Evolutionary conservation across 192 early-diverging fungal genomes (phyloP), one percentile per base, ranked within the genome.

Genomic region (Mortierella claussenii): DNA sequence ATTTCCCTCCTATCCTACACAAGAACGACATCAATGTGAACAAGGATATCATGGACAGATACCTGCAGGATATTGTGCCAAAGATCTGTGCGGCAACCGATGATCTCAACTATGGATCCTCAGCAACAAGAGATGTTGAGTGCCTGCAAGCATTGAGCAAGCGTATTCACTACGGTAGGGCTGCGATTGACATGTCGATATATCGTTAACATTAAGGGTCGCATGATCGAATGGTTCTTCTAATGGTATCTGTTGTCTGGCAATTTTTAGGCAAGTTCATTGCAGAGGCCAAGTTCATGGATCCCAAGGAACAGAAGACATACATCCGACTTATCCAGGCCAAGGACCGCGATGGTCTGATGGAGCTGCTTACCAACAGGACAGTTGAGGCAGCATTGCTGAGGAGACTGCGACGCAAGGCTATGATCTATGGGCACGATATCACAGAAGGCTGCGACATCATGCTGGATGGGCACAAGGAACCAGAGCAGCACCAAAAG

Each of bases 201-300:
- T 43, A 23, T 46, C 42, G 44, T 30, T 15, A 1, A 13, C 40
- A 17, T 48, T 4, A n/a, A n/a, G n/a, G n/a, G n/a, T n/a, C n/a
- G n/a, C n/a, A n/a, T n/a, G n/a, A n/a, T n/a, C n/a, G n/a, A n/a
- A n/a, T n/a, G n/a, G n/a, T n/a, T n/a, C n/a, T n/a, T n/a, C n/a
- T n/a, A n/a, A n/a, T n/a, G n/a, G n/a, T n/a, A n/a, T n/a, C n/a
- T n/a, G n/a, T n/a, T 37, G 31, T 0, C 1, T 7, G 18, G 11
- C 15, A 37, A 17, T 2, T 2, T 44, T 18, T 46, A 94, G 91
- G 95, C 50, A 98, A 97, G 78, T 99, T 96, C 74, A 92, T 97
- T 28, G 96, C 96, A 24, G 97, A 99, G 78, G 91, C 96, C 23
- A 99, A 99, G 82, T 99, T 99, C 81, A 89, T 85, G 62, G 96